phyloP scores from a whole-genome alignment of 1,284 basidiomycete genomes.

The Apiotrichum laibachii region DNA sequence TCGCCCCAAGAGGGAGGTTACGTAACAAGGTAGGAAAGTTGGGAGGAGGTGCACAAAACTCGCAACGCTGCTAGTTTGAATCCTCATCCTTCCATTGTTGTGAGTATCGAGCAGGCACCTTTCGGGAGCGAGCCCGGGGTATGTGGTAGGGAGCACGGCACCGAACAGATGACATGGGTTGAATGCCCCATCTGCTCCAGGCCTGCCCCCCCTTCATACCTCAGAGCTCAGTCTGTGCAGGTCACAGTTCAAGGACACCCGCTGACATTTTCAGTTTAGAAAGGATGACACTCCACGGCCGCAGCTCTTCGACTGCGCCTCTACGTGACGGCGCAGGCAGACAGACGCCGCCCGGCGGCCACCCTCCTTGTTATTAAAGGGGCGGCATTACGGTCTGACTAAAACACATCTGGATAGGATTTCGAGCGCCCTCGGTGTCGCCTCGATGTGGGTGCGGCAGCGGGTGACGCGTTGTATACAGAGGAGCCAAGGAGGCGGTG shows the following conservation, averaged over 20 bases:
- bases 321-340: conserved; percentile 22
- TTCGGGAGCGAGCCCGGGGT: neutral
- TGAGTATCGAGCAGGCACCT: conserved; percentile 7
- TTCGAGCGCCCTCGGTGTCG: too few relatives aligned
- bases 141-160: conserved; percentile 10
- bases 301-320: conserved; percentile 35
- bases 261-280: conserved; percentile 21
- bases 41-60: neutral
- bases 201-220: neutral
- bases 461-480: too few relatives aligned
- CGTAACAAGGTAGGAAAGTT: neutral
- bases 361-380: conserved; percentile 43
- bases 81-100: conserved; percentile 33
- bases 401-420: conserved; percentile 1
- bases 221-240: neutral
- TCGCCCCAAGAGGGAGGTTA: neutral
- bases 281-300: conserved; percentile 40
- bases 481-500: too few relatives aligned
- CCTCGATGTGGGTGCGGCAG: too few relatives aligned
- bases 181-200: neutral
- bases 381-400: conserved; percentile 42
- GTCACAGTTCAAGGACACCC: neutral
- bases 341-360: conserved; percentile 44
- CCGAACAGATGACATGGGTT: neutral
- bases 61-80: neutral